phyloP scores from a whole-genome alignment of 2,329 filamentous ascomycete species.

The Colletotrichum sp. region DNA sequence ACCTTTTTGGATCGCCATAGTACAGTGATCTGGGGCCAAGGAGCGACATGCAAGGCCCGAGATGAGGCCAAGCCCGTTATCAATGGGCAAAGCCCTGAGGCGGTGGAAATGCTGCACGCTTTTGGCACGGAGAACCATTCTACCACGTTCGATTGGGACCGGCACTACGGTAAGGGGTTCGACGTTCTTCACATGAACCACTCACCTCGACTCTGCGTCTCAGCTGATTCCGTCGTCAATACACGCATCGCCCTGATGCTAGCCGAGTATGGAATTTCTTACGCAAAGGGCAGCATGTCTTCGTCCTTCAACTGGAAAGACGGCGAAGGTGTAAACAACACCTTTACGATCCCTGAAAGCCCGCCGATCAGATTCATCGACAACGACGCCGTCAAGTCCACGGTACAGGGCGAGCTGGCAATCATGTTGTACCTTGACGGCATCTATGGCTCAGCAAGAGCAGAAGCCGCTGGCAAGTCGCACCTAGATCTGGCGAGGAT shows the following conservation, averaged over 20 bases:
- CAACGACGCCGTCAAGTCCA: constrained; percentile 53
- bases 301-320: constrained; percentile 31
- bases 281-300: constrained; percentile 49
- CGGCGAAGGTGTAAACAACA: background rate
- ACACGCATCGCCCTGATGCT: constrained; percentile 56
- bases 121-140: constrained; percentile 88
- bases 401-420: constrained; percentile 53
- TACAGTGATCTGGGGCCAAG: constrained; percentile 86
- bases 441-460: constrained; percentile 43
- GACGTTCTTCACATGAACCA: constrained; percentile 76
- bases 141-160: constrained; percentile 75
- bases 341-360: constrained; percentile 24
- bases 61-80: constrained; percentile 66
- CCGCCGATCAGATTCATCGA: constrained; percentile 57
- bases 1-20: constrained; percentile 77
- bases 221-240: constrained; percentile 52
- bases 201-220: constrained; percentile 56
- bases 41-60: constrained; percentile 73
- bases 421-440: constrained; percentile 68
- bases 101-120: constrained; percentile 72
- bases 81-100: constrained; percentile 71
- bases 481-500: constrained; percentile 37
- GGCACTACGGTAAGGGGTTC: constrained; percentile 79
- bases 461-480: constrained; percentile 26
- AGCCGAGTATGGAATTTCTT: constrained; percentile 50